Evolutionary conservation across 2,329 filamentous ascomycete genomes (phyloP), one percentile per base, ranked within the genome.

Genomic region (Cucurbitaria berberidis): DNA sequence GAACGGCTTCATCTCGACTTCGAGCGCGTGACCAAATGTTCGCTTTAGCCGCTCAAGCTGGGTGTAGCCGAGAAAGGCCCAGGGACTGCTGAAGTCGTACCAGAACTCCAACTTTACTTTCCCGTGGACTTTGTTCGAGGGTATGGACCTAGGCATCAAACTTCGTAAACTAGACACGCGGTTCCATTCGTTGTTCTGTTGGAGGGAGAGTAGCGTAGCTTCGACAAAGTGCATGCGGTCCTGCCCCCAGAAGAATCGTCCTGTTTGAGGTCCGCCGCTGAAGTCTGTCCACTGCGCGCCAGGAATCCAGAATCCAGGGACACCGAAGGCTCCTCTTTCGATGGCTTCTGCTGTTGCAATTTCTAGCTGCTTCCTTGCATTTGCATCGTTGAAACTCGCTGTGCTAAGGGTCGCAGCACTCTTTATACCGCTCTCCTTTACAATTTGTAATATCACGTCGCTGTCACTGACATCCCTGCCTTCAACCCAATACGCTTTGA

Each of bases 161-260:
- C 45, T 60, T 8, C 55, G 61, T 16, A 73, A 48, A 18, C 43
- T 43, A 0, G 42, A 10, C 0, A 70, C 60, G 0, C 19, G 8
- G 6, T 47, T 45, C 67, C 64, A 67, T 3, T 5, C 13, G 43
- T 15, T 7, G 29, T 19, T 3, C 48, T 45, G 7, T 35, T 39
- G 16, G 38, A 52, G 19, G 65, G 30, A 1, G 62, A 60, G 30
- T 5, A 73, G 43, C 3, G 63, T 56, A 1, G 68, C 72, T 40
- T 74, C 71, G 2, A 73, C 72, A 35, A 74, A 73, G 43, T 73
- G 69, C 69, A 74, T 74, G 0, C 68, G 63, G 56, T 74, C 72
- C 45, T 74, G 71, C 1, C 72, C 72, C 71, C 70, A 74, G 22
- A 64, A 74, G 42, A 70, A 72, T 8, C 71, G 50, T 0, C 69